Base-by-base conservation (phyloP, 257 asterid species). In the Nicotiana obtusifolia region DNA sequence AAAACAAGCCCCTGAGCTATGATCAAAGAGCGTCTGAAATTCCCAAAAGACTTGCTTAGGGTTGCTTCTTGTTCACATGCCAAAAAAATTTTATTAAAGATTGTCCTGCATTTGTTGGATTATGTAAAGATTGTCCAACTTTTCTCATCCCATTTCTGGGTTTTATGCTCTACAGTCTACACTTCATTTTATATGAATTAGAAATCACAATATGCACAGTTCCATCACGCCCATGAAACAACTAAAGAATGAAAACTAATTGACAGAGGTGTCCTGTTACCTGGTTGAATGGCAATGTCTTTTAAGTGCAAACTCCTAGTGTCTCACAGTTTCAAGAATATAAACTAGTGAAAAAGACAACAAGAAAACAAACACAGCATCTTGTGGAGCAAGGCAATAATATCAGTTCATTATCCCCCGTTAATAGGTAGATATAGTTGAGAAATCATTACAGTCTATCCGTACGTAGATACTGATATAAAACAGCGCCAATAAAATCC, bases 121-220 rank as follows among this genome's bases (percentile, higher is more conserved):
- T 44, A 71, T 57, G 30, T 71, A 44, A 20, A n/a, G 77, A 20
- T 20, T 69, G 60, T 71, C 59, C 59, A 41, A 44, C 7, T 3
- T 37, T 20, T 22, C 54, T 71, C 78, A 71, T 71, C 78, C 37
- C 22, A 71, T 71, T 71, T 41, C 60, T 71, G 35, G 35, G 17
- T 13, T 22, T 71, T 44, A 60, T 41, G 17, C 1, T 44, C 20
- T 44, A 71, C 24, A 71, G 0, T 44, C 20, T 44, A 71, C 24
- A 44, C 77, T 44, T 22, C 35, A 71, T 71, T 44, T 71, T 68
- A 37, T 10, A 37, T 68, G 77, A 10, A 68, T 30, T 37, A 68
- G 77, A 37, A 37, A 68, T 37, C 77, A 68, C 77, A 68, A 68
- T n/a, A n/a, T 68, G 4, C n/a, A 10, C 77, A 68, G 77, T 37